A percentile compares a stretch with the other conserved stretches of the same genome.
Conservation (phyloP, 2,329 filamentous ascomycete genomes). For the Colletotrichum coccodes region DNA sequence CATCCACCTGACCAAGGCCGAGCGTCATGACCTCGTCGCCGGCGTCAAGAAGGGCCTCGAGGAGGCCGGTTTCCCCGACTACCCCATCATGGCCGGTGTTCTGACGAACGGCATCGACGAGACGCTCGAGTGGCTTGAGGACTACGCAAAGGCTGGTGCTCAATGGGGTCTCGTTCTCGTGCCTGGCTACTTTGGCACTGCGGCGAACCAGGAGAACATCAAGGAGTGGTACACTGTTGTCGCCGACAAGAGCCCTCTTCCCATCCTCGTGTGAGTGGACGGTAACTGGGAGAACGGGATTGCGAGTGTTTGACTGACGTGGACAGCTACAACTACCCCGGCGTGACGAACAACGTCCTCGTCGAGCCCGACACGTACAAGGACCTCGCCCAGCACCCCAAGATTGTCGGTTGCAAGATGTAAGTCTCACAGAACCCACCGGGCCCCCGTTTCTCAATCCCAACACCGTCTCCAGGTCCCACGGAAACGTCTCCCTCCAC, state of each 20-base stretch:
- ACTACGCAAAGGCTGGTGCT: slow-evolving; percentile 65
- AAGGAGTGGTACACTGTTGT: slow-evolving; percentile 69
- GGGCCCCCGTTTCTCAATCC: accelerated
- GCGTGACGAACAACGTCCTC: slow-evolving; percentile 71
- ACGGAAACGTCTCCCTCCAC: slow-evolving; percentile 73
- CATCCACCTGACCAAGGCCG: slow-evolving; percentile 66
- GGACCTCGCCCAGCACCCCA: slow-evolving; percentile 66
- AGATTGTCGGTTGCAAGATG: slow-evolving; percentile 77
- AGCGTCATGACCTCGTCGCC: slow-evolving; percentile 64
- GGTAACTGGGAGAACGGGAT: accelerated
- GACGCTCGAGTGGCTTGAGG: slow-evolving; percentile 65
- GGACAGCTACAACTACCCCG: slow-evolving; percentile 65
- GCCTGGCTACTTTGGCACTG: slow-evolving; percentile 72
- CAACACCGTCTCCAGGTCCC: slow-evolving; percentile 51
- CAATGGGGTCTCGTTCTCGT: slow-evolving; percentile 72
- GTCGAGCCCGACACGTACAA: slow-evolving; percentile 69
- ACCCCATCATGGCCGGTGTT: slow-evolving; percentile 64
- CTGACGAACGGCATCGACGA: slow-evolving; percentile 64
- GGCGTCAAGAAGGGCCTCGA: slow-evolving; percentile 64
- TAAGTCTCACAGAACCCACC: slow-evolving; percentile 1
- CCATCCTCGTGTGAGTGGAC: slow-evolving; percentile 65
- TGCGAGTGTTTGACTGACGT: not conserved
- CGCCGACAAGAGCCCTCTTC: slow-evolving; percentile 68
- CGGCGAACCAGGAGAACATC: slow-evolving; percentile 67
- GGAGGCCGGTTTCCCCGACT: slow-evolving; percentile 64